phyloP scores from a whole-genome alignment of 2,329 filamentous ascomycete genomes.

The Scedosporium boydii region DNA sequence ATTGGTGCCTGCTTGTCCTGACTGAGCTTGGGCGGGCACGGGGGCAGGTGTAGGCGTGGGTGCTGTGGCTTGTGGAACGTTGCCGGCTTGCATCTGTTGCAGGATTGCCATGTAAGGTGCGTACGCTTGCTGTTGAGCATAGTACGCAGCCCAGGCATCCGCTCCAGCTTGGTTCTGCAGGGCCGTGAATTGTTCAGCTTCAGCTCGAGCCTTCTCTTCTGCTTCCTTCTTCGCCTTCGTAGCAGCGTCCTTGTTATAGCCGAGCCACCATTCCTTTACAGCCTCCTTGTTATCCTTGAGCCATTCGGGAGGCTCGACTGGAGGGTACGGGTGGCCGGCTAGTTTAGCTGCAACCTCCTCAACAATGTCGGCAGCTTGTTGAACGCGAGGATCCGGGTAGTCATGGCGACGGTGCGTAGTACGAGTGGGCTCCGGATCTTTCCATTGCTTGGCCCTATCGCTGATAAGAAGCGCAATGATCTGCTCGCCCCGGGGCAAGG shows the following conservation, averaged over 20 bases:
- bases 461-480: conserved; percentile 33
- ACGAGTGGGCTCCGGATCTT: conserved; percentile 26
- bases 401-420: conserved; percentile 20
- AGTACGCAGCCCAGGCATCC: conserved; percentile 9
- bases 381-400: conserved; percentile 32
- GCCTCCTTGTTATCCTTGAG: conserved; percentile 35
- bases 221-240: conserved; percentile 28
- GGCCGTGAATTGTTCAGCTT: conserved; percentile 9
- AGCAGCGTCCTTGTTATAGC: conserved; percentile 31
- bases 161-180: conserved; percentile 2
- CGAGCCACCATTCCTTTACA: conserved; percentile 43
- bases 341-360: conserved; percentile 32
- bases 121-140: conserved; percentile 9
- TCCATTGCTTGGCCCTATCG: conserved; percentile 32
- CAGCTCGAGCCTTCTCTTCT: conserved; percentile 17
- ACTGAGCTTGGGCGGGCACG: conserved; percentile 12
- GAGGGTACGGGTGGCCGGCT: conserved; percentile 32
- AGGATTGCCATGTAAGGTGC: conserved; percentile 6
- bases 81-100: conserved; percentile 7
- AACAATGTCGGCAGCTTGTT: conserved; percentile 31
- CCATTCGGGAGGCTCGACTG: conserved; percentile 43
- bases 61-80: conserved; percentile 1
- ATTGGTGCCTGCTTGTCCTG: conserved; percentile 16
- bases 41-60: too few species aligned
- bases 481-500: background rate